Evolutionary conservation across 2,329 filamentous ascomycete genomes (phyloP), one percentile per base, ranked within the genome.

Genomic region (Tricladium varicosporioides): DNA sequence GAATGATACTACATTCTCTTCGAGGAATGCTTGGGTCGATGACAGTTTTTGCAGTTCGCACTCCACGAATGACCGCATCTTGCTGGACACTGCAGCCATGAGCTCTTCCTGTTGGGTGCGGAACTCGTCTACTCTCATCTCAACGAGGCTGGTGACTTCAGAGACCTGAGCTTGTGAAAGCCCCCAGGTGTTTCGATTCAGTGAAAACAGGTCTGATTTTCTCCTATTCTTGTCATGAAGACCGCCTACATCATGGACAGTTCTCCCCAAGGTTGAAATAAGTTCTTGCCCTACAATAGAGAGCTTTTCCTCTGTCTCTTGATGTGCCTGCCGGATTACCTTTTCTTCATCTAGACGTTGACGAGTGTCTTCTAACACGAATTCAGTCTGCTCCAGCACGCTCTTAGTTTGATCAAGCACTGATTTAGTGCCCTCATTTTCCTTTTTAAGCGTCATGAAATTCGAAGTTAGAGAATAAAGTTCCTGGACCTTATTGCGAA

Each of bases 401-500:
- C 84, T 85, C 66, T 91, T 88, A 0, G 93, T 95, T 36, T 90
- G 85, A 54, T 93, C 89, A 2, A 99, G 80, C 53, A 83, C 80
- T 4, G 80, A 69, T 57, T 82, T 87, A 0, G 88, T 92, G 15
- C 83, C 80, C 63, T 99, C 93, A 60, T 95, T 89, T 60, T 97
- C 92, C 69, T 92, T 92, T 74, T 94, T 96, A 65, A 97, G 74
- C 0, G 83, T 86, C 75, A 92, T 92, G 71, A 97, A 96, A 63
- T 85, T 92, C 44, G 88, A 91, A 0, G 90, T 96, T 40, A 97
- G 76, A 10, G 85, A 84, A 71, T 96, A 92, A 0, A 99, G 79
- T 71, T 99, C 92, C 67, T 97, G 92, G 1, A 95, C 87, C 71
- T 97, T 97, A 75, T 96, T 94, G 18, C 91, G 86, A 54, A 99